Percentiles rank a stretch among this genome's conserved stretches.
Conservation (phyloP, 2,329 filamentous ascomycete genomes). For the Pezicula rhizophila region DNA sequence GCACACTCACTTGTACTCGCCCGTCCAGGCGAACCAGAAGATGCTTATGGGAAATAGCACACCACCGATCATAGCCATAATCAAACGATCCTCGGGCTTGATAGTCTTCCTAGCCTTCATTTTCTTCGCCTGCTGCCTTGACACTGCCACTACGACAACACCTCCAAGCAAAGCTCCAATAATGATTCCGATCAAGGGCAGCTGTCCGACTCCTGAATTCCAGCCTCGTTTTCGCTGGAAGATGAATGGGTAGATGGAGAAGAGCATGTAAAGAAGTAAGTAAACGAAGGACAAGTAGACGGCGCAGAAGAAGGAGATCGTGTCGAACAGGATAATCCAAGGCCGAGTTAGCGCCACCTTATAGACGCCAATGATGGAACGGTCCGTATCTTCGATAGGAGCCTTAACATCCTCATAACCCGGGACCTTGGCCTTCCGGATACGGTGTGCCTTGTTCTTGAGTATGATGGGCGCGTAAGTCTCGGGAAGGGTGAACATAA, state of each 20-base stretch:
- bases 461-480: conserved; percentile 47
- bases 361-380: conserved; percentile 38
- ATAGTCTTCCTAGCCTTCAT: conserved; percentile 21
- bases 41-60: conserved; percentile 47
- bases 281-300: conserved; percentile 18
- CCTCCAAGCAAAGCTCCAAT: conserved; percentile 34
- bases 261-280: conserved; percentile 23
- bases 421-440: conserved; percentile 40
- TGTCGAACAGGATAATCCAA: conserved; percentile 1
- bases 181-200: conserved; percentile 39
- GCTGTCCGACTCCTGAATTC: conserved; percentile 34
- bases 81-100: conserved; percentile 42
- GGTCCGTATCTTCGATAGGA: conserved; percentile 40
- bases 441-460: conserved; percentile 44
- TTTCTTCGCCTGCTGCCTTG: conserved; percentile 29
- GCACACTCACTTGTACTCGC: too few relatives aligned
- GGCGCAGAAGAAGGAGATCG: conserved; percentile 1
- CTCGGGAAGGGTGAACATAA: conserved; percentile 55
- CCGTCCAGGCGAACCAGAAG: conserved; percentile 42
- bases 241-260: conserved; percentile 25
- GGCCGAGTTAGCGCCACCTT: conserved; percentile 31
- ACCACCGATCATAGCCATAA: conserved; percentile 48
- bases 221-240: conserved; percentile 34
- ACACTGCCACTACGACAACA: conserved; percentile 39
- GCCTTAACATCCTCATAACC: conserved; percentile 48